These are phyloP conservation scores for Pyrenophora tritici-repentis DNA, from an alignment of 2,329 filamentous ascomycete species.

Conservation along the genomic window DNA sequence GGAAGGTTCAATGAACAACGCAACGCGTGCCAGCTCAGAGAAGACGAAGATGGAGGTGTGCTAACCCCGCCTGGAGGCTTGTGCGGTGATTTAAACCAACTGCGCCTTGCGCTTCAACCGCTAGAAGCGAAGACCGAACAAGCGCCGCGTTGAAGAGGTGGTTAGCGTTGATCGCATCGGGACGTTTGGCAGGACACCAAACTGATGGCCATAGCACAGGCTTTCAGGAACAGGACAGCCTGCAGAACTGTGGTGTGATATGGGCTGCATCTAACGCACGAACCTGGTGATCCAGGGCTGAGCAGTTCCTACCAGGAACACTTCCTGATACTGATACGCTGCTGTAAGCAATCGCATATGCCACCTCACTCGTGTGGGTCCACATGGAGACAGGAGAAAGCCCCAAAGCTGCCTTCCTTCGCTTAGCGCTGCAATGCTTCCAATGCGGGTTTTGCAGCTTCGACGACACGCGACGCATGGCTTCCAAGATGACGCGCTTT, in stretches of 20 bases:
- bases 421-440: slow-evolving; percentile 22
- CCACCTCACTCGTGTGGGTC: slow-evolving; percentile 18
- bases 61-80: slow-evolving; percentile 25
- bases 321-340: slow-evolving; percentile 20
- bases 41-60: slow-evolving; percentile 23
- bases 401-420: slow-evolving; percentile 6
- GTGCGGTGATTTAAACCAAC: slow-evolving; percentile 13
- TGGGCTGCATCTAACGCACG: slow-evolving; percentile 30
- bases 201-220: slow-evolving; percentile 35
- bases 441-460: slow-evolving; percentile 22
- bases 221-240: slow-evolving; percentile 29
- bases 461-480: slow-evolving; percentile 24
- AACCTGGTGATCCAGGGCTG: slow-evolving; percentile 35
- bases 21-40: slow-evolving; percentile 37
- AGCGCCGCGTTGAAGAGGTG: slow-evolving; percentile 19
- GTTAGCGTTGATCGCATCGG: slow-evolving; percentile 13
- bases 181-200: slow-evolving; percentile 20
- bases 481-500: slow-evolving; percentile 32
- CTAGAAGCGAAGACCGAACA: slow-evolving; percentile 20
- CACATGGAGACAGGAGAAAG: slow-evolving; percentile 15
- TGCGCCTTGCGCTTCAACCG: slow-evolving; percentile 15
- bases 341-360: slow-evolving; percentile 14
- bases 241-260: slow-evolving; percentile 32
- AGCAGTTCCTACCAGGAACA: slow-evolving; percentile 34
- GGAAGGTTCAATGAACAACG: slow-evolving; percentile 32